Base-by-base conservation (phyloP, 1,139 yeast genomes). In the Petasospora fabianii region DNA sequence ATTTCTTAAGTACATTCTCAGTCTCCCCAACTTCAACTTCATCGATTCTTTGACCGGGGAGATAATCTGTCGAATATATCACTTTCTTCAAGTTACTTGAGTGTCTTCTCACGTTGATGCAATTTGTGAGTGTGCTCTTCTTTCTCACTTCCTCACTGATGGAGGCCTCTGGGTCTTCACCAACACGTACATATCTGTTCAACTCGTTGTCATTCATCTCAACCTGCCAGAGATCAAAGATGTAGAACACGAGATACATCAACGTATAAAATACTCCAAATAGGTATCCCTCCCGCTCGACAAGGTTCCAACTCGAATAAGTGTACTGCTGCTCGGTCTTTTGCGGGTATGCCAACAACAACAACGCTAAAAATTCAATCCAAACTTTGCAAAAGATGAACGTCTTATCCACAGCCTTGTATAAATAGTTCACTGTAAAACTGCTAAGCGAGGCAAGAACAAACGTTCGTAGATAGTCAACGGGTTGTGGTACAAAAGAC, bases 341-440 rank as follows among this genome's bases (percentile, higher is more conserved):
- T 31, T 53, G 57, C 3, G 57, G 57, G 13, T 44, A 47, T 20
- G 57, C 51, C 17, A 50, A 18, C 5, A 52, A 30, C 19, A 51
- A 24, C 7, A 52, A 18, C 2, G 51, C 43, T 5, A 47, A 28
- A 18, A 53, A 53, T 35, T 49, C 48, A 3, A 50, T 5, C 47
- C 48, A 47, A 7, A 46, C 35, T 33, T 53, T 43, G 14, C 44
- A 30, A 13, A 43, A 29, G 20, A 43, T 29, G 14, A 38, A 27
- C 12, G 32, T 35, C 24, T 32, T 39, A n/a, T 38, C 39, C 6
- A 49, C 39, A 4, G 32, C 22, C 16, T 47, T 39, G 37, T 41
- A 43, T 3, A 39, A 31, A 24, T 43, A 44, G 33, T 50, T 47
- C n/a, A 51, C 37, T 1, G 44, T 14, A 6, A 46, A 29, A n/a